Conservation (phyloP, 139 green algal genomes). For the Coelastrella sp. region DNA sequence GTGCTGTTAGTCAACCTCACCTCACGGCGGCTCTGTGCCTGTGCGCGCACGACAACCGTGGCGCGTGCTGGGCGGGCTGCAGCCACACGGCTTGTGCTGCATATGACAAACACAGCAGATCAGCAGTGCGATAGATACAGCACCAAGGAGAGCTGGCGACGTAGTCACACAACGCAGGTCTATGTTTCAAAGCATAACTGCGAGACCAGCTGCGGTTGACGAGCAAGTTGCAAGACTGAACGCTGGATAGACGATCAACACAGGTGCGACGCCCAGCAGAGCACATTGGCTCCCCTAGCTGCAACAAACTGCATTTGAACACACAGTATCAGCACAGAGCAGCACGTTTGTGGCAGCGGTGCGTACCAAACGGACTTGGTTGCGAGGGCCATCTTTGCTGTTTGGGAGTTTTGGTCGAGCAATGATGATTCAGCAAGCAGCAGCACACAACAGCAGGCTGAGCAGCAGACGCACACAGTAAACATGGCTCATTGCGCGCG, state of each 20-base stretch:
- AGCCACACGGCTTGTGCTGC: conserved; percentile 27
- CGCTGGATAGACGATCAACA: neutral
- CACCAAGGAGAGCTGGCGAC: too few relatives aligned
- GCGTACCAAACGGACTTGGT: conserved; percentile 21
- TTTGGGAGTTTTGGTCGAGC: neutral
- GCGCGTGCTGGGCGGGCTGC: conserved; percentile 24
- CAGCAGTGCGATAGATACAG: neutral
- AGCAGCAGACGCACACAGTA: neutral
- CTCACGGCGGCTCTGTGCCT: conserved; percentile 29
- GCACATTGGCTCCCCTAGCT: neutral
- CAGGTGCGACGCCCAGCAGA: too few relatives aligned
- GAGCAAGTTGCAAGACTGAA: neutral
- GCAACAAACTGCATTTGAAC: neutral
- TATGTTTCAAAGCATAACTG: too few relatives aligned
- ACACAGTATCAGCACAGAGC: neutral
- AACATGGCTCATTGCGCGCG: neutral
- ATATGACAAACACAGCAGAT: neutral
- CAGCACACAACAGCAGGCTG: neutral
- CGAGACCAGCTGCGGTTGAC: neutral
- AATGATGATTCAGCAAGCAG: neutral
- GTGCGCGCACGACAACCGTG: conserved; percentile 32
- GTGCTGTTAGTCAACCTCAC: neutral
- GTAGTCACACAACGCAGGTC: too few relatives aligned
- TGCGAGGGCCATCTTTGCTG: conserved; percentile 28
- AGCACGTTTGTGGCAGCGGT: neutral